These are phyloP conservation scores for Xylaria sp. DNA, from an alignment of 2,329 filamentous ascomycete genomes.

Conservation along the genomic window DNA sequence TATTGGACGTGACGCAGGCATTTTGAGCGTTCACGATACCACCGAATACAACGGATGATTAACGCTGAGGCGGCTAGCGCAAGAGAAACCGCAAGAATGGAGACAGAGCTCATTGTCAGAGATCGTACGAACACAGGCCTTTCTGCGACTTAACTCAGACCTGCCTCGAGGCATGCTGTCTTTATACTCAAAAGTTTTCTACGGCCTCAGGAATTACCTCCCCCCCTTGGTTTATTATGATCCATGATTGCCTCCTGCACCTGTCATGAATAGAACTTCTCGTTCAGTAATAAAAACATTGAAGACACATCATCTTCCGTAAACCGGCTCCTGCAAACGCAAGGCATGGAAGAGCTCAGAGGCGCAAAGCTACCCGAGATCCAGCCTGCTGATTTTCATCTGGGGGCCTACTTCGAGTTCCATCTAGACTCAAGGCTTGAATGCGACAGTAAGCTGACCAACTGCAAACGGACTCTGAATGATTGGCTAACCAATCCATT, in stretches of 20 bases:
- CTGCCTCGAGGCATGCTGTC: not conserved
- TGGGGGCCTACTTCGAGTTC: not conserved
- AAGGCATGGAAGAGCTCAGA: not conserved
- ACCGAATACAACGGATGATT: not conserved
- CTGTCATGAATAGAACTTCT: not conserved
- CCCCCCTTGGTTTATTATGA: not conserved
- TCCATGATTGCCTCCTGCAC: not conserved
- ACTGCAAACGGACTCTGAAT: constrained; percentile 6
- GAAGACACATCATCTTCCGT: not conserved
- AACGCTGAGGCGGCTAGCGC: not conserved
- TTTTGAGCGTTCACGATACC: not conserved
- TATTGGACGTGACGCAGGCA: not conserved
- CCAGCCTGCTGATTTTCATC: not conserved
- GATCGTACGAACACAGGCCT: not conserved
- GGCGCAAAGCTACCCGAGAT: not conserved
- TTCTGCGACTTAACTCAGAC: not conserved
- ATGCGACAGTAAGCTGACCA: constrained; percentile 6
- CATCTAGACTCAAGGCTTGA: not conserved
- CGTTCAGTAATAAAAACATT: constrained; percentile 3
- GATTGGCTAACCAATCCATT: not conserved
- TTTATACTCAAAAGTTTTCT: constrained; percentile 6
- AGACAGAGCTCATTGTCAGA: constrained; percentile 1
- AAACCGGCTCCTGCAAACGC: not conserved
- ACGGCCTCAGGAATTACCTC: not conserved
- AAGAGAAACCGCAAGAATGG: not conserved